phyloP scores from a whole-genome alignment of 371 early-diverging fungal species.

The Syncephalis fuscata region DNA sequence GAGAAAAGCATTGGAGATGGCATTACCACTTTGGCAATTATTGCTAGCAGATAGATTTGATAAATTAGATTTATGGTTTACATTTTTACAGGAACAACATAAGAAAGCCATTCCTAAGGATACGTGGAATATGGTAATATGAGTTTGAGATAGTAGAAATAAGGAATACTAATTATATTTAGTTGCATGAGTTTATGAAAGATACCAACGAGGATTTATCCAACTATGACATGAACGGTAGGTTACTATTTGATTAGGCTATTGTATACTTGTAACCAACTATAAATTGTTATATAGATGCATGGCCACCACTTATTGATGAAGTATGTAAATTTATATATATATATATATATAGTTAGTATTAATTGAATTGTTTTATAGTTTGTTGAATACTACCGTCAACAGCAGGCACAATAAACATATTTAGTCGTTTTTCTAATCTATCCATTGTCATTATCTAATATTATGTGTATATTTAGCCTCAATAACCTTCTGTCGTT shows the following conservation, averaged over 20 bases:
- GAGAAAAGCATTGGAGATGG: slow-evolving; percentile 48
- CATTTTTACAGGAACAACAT: slow-evolving; percentile 54
- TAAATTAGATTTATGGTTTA: slow-evolving; percentile 50
- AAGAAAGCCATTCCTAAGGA: slow-evolving; percentile 65
- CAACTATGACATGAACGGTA: slow-evolving; percentile 56
- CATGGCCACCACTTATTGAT: slow-evolving; percentile 73
- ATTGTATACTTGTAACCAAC: background rate
- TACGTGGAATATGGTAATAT: slow-evolving; percentile 63
- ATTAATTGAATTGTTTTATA: no score
- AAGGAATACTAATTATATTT: slow-evolving; percentile 1
- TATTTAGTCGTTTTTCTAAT: no score
- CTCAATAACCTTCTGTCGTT: no score
- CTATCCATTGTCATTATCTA: no score
- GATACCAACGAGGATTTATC: slow-evolving; percentile 36
- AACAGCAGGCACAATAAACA: no score
- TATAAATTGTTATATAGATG: slow-evolving; percentile 12
- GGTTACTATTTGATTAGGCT: background rate
- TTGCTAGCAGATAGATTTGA: slow-evolving; percentile 35
- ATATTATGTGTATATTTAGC: no score
- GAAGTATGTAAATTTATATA: slow-evolving; percentile 18
- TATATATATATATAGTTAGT: no score
- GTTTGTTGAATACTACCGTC: slow-evolving; percentile 13
- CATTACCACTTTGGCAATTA: slow-evolving; percentile 58
- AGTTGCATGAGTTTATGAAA: slow-evolving; percentile 63
- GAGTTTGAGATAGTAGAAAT: background rate